Evolutionary conservation across 225 moss, liverwort and hornwort species (phyloP), one percentile per base, ranked within the genome.

Genomic region (Lunularia cruciata): DNA sequence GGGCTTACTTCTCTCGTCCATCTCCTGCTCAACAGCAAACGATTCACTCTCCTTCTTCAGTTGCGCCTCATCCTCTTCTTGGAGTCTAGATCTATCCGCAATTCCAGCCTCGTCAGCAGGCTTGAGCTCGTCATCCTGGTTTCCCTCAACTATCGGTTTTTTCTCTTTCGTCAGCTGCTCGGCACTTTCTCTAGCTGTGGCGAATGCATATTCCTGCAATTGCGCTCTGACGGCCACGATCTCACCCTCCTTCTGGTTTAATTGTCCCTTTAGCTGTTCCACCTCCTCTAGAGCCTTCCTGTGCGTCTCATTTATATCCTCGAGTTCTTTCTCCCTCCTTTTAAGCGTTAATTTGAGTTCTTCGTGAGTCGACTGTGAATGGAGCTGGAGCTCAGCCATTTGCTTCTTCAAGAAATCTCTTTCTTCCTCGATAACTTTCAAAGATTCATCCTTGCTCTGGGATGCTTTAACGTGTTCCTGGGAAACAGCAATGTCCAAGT

Each of bases 101-200:
- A 77, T 64, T 23, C 74, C 77, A 13, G 71, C 77, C 62, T 77
- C 81, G 20, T 82, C 81, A 8, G 71, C 77, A 63, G n/a, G 72
- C n/a, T 72, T 60, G 37, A 61, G 19, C 62, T 72, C 72, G 23
- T 72, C 61, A 3, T 26, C 63, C 32, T 48, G 35, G 22, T 10
- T 57, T 27, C 79, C 79, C 4, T 77, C 57, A 19, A 18, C 40
- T 40, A 40, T 13, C n/a, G 25, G 28, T 14, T 30, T 64, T 30
- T 1, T 14, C 4, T 37, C 57, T 25, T 60, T 76, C 12, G 39
- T 33, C 0, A 67, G 60, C 18, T 74, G 49, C 12, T 76, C 19
- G 0, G 66, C 77, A 43, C 74, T 82, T 56, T 77, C 71, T 53
- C 67, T 74, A 2, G 77, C 81, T 38, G 51, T 72, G 47, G 61